Evolutionary conservation across 305 asterid genomes (phyloP).

Genomic region (Ilex paraguariensis): DNA sequence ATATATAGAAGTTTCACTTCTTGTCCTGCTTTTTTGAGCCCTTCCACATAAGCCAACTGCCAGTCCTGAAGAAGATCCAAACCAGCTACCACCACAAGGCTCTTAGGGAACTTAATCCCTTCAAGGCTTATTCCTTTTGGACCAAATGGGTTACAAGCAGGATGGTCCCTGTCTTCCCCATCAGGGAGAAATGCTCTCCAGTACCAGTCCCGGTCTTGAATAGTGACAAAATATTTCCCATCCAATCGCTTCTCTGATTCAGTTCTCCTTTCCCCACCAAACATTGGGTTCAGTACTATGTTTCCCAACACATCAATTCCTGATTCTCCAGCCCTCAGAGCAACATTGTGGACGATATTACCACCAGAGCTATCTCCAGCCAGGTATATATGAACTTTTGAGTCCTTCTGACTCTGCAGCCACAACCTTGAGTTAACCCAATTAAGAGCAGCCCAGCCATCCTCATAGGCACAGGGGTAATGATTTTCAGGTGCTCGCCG

Average conservation of each 20-base stretch:
- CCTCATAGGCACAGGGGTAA: slow-evolving; percentile 25
- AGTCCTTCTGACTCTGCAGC: slow-evolving; percentile 20
- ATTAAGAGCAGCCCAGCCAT: slow-evolving; percentile 24
- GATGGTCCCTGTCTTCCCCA: slow-evolving; percentile 26
- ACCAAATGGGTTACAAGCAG: slow-evolving; percentile 26
- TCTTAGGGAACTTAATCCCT: slow-evolving; percentile 26
- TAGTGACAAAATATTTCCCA: slow-evolving; percentile 24
- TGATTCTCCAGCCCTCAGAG: slow-evolving; percentile 19
- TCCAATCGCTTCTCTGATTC: slow-evolving; percentile 22
- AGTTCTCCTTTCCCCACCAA: slow-evolving; percentile 26
- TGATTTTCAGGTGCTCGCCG: slow-evolving; percentile 25
- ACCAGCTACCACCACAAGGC: slow-evolving; percentile 26
- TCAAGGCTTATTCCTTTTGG: slow-evolving; percentile 15
- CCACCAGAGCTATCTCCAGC: slow-evolving; percentile 32
- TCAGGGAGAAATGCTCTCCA: slow-evolving; percentile 30
- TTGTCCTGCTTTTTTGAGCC: slow-evolving; percentile 20
- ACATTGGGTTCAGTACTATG: slow-evolving; percentile 24
- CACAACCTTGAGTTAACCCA: slow-evolving; percentile 23
- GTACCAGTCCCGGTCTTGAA: slow-evolving; percentile 29
- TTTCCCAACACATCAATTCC: slow-evolving; percentile 19
- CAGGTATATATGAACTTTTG: slow-evolving; percentile 23
- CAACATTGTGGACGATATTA: slow-evolving; percentile 25
- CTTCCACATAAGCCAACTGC: slow-evolving; percentile 27
- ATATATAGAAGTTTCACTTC: slow-evolving; percentile 23
- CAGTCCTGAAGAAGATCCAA: slow-evolving; percentile 30